Evolutionary conservation across 805 yeast genomes (phyloP).

Genomic region (Candida patagonica): DNA sequence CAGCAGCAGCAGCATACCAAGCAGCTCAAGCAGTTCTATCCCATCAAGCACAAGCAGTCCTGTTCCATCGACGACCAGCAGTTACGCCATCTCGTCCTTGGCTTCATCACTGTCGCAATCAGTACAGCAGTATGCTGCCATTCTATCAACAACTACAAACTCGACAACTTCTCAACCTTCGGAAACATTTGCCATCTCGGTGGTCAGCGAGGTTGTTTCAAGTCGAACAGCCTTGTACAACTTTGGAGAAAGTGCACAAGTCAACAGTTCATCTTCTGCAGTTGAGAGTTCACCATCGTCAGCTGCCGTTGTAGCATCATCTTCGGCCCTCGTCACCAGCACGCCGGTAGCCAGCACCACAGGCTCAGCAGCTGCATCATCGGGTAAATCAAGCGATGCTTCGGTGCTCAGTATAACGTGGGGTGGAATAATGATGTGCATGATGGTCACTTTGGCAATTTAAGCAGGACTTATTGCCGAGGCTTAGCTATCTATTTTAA

Average conservation of each 20-base stretch:
- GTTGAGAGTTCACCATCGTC: not conserved
- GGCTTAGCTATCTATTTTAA: no score
- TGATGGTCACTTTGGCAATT: no score
- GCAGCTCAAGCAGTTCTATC: not conserved
- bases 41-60: not conserved
- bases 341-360: constrained; percentile 8
- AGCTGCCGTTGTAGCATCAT: not conserved
- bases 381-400: not conserved
- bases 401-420: not conserved
- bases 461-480: no score
- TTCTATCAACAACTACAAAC: constrained; percentile 2
- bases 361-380: constrained; percentile 2
- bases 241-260: constrained; percentile 9
- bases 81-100: constrained; percentile 3
- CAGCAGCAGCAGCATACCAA: constrained; percentile 3
- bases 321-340: constrained; percentile 6
- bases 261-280: not conserved
- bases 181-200: constrained; percentile 4
- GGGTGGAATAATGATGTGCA: no score
- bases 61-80: constrained; percentile 6
- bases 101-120: constrained; percentile 1
- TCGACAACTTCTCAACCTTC: not conserved
- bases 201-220: constrained; percentile 6
- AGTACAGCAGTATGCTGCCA: constrained; percentile 2
- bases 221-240: constrained; percentile 16